Conservation (phyloP, 2,329 filamentous ascomycete genomes). For the Aspergillus thermomutatus region DNA sequence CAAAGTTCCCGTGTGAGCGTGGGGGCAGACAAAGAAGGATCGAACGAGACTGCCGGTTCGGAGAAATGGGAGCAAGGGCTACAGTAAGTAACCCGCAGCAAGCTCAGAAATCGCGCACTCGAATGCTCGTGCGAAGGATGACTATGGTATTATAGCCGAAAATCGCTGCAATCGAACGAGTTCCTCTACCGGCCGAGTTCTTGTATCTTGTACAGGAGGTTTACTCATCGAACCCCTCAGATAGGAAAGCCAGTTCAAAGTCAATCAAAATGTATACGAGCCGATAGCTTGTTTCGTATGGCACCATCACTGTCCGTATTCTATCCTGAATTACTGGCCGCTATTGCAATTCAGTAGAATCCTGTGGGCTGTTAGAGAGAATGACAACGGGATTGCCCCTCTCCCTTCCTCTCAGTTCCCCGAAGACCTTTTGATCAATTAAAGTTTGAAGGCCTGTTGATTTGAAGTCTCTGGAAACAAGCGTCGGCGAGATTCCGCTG, state of each 20-base stretch:
- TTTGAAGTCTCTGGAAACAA: background rate
- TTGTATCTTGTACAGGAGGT: background rate
- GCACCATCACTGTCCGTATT: background rate
- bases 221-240: background rate
- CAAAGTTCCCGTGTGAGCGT: background rate
- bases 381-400: background rate
- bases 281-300: background rate
- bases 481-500: background rate
- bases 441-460: background rate
- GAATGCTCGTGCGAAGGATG: background rate
- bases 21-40: background rate
- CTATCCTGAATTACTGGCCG: background rate
- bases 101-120: background rate
- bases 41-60: background rate
- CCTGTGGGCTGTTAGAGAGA: background rate
- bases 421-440: too few species aligned
- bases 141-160: background rate
- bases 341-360: background rate
- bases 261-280: background rate
- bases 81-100: background rate
- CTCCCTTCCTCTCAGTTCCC: background rate
- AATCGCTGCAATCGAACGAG: background rate
- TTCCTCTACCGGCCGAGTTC: background rate
- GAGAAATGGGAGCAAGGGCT: background rate
- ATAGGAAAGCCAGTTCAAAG: background rate